A percentile compares a stretch with the other conserved stretches of the same genome.
Evolutionary conservation across 2,329 filamentous ascomycete genomes (phyloP).

Genomic region (Chaetomium sp.): DNA sequence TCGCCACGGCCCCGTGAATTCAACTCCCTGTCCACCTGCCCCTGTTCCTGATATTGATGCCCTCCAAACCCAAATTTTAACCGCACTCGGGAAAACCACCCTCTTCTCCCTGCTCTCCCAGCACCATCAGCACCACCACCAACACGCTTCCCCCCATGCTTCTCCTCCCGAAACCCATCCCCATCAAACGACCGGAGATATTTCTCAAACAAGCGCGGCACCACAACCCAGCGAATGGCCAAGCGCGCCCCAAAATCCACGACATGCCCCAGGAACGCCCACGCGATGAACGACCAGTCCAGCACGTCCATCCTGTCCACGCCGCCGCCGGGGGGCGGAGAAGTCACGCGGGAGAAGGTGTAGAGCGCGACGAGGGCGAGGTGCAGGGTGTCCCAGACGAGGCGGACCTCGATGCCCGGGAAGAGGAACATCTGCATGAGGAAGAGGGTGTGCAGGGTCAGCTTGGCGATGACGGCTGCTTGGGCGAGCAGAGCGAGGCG

Average conservation of each 20-base stretch:
- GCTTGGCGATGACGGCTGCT: constrained; percentile 25
- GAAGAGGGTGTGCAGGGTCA: constrained; percentile 28
- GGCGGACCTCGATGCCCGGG: constrained; percentile 26
- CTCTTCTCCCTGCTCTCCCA: neutral
- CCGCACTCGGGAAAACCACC: neutral
- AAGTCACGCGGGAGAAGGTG: constrained; percentile 14
- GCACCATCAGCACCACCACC: neutral
- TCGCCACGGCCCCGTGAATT: neutral
- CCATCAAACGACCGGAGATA: constrained; percentile 29
- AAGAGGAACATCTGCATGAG: constrained; percentile 31
- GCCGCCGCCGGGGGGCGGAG: neutral
- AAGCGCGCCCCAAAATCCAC: constrained; percentile 25
- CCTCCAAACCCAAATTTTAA: neutral
- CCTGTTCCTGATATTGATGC: constrained; percentile 1
- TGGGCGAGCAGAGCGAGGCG: constrained; percentile 24
- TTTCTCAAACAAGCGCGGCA: constrained; percentile 27
- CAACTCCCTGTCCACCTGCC: neutral
- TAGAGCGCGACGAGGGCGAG: constrained; percentile 27
- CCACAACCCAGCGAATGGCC: constrained; percentile 20
- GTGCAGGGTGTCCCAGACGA: constrained; percentile 31
- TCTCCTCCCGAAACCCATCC: constrained; percentile 9
- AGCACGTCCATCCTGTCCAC: constrained; percentile 14
- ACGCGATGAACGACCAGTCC: constrained; percentile 31
- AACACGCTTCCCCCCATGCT: neutral
- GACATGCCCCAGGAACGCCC: constrained; percentile 27